A percentile compares a stretch with the other conserved stretches of the same genome.
These are phyloP conservation scores for Termitomyces sp. DNA, from an alignment of 768 basidiomycete genomes.

Conservation along the genomic window DNA sequence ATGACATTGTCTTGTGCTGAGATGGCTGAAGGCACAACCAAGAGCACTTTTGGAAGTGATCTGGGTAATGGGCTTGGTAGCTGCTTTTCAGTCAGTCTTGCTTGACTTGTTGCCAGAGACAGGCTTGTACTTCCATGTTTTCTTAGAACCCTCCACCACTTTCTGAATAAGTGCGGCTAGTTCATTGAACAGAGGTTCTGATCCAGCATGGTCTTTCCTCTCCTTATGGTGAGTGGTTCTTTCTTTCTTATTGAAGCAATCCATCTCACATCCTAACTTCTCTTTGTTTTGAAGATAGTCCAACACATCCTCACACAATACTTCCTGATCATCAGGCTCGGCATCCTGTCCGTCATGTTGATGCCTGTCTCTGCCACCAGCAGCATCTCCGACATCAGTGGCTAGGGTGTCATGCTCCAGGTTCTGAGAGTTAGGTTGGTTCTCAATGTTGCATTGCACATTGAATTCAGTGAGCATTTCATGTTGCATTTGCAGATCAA, in stretches of 20 bases:
- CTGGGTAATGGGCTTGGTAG: neutral
- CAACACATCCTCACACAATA: neutral
- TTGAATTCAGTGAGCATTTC: neutral
- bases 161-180: constrained; percentile 1
- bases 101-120: neutral
- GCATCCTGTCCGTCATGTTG: neutral
- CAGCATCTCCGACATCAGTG: too few relatives aligned
- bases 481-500: neutral
- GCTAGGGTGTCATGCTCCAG: too few relatives aligned
- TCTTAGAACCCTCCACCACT: neutral
- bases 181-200: neutral
- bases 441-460: neutral
- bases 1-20: neutral
- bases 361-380: neutral
- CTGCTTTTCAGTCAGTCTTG: neutral
- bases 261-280: neutral
- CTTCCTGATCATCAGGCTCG: neutral
- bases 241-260: neutral
- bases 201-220: neutral
- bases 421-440: neutral
- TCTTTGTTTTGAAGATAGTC: neutral
- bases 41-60: neutral
- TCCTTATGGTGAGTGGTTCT: neutral
- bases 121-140: neutral
- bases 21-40: neutral